Percentiles rank a stretch among this genome's conserved stretches.
These are phyloP conservation scores for Aspergillus calidoustus DNA, from an alignment of 2,329 filamentous ascomycete species.

Conservation along the genomic window DNA sequence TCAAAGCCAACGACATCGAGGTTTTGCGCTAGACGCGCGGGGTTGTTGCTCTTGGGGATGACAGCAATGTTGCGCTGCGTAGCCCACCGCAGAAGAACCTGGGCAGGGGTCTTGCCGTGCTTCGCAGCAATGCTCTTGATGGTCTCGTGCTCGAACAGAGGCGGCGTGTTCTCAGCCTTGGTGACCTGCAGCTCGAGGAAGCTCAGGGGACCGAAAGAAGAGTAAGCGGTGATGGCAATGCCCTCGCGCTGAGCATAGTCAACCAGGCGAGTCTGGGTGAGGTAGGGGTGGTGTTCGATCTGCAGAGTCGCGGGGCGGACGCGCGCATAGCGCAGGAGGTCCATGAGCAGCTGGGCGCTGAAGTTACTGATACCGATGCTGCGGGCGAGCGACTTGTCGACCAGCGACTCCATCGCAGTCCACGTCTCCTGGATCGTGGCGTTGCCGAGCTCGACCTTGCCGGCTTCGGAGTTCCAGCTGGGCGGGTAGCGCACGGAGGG, in stretches of 20 bases:
- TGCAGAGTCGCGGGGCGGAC: conserved; percentile 78
- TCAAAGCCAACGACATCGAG: conserved; percentile 70
- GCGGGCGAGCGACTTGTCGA: conserved; percentile 68
- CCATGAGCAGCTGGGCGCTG: conserved; percentile 76
- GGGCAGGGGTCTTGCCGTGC: conserved; percentile 73
- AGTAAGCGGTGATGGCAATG: conserved; percentile 80
- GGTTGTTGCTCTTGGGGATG: conserved; percentile 43
- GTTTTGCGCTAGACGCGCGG: conserved; percentile 62
- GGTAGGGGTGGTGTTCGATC: conserved; percentile 90
- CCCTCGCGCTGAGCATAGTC: conserved; percentile 70
- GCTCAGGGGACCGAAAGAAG: conserved; percentile 77
- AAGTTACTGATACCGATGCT: conserved; percentile 86
- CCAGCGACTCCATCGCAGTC: conserved; percentile 76
- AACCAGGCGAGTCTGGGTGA: conserved; percentile 74
- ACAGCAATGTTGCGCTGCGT: conserved; percentile 81
- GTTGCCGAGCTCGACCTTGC: conserved; percentile 66
- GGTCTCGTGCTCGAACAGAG: conserved; percentile 71
- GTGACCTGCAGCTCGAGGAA: conserved; percentile 79
- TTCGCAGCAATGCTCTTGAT: conserved; percentile 70
- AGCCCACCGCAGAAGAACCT: conserved; percentile 85
- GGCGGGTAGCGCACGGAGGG: conserved; percentile 79
- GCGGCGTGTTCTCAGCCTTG: conserved; percentile 65
- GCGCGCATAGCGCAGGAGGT: conserved; percentile 76
- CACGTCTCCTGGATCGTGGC: conserved; percentile 81
- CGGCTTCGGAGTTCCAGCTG: conserved; percentile 71